A percentile compares a stretch with the other conserved stretches of the same genome.
phyloP scores from a whole-genome alignment of 768 basidiomycete genomes.

The Rhizopogon vesiculosus region DNA sequence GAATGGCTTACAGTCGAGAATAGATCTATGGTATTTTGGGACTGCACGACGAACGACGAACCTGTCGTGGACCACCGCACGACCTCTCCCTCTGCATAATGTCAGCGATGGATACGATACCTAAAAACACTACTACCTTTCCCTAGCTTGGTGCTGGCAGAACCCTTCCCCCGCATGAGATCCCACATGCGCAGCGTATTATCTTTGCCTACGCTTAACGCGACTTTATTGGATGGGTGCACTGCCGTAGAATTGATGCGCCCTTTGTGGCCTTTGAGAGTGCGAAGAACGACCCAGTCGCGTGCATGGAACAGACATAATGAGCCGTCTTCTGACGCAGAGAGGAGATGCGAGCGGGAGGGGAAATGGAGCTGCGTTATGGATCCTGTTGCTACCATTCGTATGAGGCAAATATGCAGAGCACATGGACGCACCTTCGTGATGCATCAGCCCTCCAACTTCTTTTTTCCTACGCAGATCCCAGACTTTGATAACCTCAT shows the following conservation, averaged over 20 bases:
- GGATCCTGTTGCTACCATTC: slow-evolving; percentile 53
- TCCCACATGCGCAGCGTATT: slow-evolving; percentile 96
- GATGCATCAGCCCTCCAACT: slow-evolving; percentile 91
- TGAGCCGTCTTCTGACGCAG: slow-evolving; percentile 90
- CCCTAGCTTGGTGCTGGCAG: slow-evolving; percentile 84
- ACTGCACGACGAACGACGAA: slow-evolving; percentile 74
- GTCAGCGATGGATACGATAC: not conserved
- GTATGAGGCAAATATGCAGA: not conserved
- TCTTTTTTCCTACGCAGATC: slow-evolving; percentile 89
- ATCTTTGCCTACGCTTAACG: slow-evolving; percentile 88
- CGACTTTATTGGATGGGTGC: slow-evolving; percentile 91
- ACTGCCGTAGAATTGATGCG: slow-evolving; percentile 87
- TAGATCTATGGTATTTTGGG: slow-evolving; percentile 70
- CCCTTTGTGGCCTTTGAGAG: slow-evolving; percentile 90
- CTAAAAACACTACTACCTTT: slow-evolving; percentile 50
- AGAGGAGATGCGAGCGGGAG: slow-evolving; percentile 83
- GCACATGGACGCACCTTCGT: slow-evolving; percentile 60
- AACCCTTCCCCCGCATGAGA: slow-evolving; percentile 89
- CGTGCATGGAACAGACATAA: slow-evolving; percentile 87
- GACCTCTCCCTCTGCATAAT: slow-evolving; percentile 75
- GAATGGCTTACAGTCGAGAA: slow-evolving; percentile 62
- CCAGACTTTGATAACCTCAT: slow-evolving; percentile 97
- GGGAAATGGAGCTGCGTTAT: slow-evolving; percentile 88
- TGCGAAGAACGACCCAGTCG: slow-evolving; percentile 88
- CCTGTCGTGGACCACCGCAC: slow-evolving; percentile 85